phyloP scores from a whole-genome alignment of 768 basidiomycete genomes.

The Hydnum rufescens region DNA sequence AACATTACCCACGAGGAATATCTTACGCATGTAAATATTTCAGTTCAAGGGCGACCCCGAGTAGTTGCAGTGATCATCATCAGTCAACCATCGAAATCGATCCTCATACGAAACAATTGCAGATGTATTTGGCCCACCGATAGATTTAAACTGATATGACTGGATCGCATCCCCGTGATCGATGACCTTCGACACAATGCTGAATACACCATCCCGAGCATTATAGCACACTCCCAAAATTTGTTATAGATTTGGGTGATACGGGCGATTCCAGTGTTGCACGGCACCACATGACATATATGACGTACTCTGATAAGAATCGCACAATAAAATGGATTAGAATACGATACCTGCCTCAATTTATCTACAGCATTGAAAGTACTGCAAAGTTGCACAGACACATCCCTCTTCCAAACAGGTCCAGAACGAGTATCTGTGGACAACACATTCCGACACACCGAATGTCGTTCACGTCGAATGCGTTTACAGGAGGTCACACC shows the following conservation, averaged over 20 bases:
- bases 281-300: background rate
- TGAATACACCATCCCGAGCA: background rate
- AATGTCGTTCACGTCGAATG: background rate
- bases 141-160: background rate
- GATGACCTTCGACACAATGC: background rate
- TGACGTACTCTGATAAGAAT: background rate
- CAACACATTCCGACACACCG: background rate
- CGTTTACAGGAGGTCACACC: background rate
- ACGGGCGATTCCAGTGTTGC: background rate
- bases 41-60: background rate
- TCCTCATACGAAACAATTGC: background rate
- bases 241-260: background rate
- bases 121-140: background rate
- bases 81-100: background rate
- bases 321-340: too few relatives aligned
- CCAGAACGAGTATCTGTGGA: background rate
- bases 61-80: background rate
- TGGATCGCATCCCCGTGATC: background rate
- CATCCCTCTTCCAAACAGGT: background rate
- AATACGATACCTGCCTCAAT: background rate
- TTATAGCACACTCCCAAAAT: background rate
- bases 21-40: background rate
- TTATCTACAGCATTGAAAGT: background rate
- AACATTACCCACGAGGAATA: background rate
- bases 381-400: background rate